Base-by-base conservation (phyloP, 495 filamentous ascomycete genomes). In the Amniculicola lignicola region DNA sequence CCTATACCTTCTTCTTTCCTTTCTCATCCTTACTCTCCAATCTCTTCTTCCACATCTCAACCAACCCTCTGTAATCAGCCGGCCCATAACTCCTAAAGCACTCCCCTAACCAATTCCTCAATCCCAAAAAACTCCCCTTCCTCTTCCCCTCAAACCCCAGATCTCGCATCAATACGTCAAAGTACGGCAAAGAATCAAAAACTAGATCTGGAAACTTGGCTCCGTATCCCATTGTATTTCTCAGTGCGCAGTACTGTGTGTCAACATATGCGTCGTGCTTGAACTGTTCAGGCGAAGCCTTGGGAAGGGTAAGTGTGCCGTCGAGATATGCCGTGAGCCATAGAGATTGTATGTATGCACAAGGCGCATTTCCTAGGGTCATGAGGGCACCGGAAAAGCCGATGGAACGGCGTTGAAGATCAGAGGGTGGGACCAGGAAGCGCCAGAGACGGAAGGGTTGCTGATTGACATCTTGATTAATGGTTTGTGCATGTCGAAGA, bases 341-440 rank as follows among this genome's bases (percentile, higher is more conserved):
- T 9, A 91, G 70, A 1, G 81, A 83, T 56, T 90, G 86, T 2
- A 79, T 67, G 46, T 90, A 84, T 1, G 86, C 81, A 3, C 82
- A 69, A 12, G 83, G 63, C 11, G 78, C 67, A n/a, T 82, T 83
- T 58, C 78, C 77, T 58, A 88, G 82, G 52, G 79, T 82, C 63
- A 80, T 77, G 18, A 85, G 62, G 14, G 79, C 69, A n/a, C 87
- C 87, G 35, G 79, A 70, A 59, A 89, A 88, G 3, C 82, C 86
- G 46, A 88, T 76, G 33, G 82, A 82, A 16, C 82, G 79, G 9
- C 75, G 71, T 3, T 71, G 67, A 4, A 80, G 64, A 29, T 82
- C 71, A 1, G 79, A 76, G 0, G 85, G 74, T 0, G 88, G 87
- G 0, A 85, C 77, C 65, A 92, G 81, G 69, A 90, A 90, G 48